phyloP scores from a whole-genome alignment of 2,329 filamentous ascomycete species.

The Ascochyta koolunga region DNA sequence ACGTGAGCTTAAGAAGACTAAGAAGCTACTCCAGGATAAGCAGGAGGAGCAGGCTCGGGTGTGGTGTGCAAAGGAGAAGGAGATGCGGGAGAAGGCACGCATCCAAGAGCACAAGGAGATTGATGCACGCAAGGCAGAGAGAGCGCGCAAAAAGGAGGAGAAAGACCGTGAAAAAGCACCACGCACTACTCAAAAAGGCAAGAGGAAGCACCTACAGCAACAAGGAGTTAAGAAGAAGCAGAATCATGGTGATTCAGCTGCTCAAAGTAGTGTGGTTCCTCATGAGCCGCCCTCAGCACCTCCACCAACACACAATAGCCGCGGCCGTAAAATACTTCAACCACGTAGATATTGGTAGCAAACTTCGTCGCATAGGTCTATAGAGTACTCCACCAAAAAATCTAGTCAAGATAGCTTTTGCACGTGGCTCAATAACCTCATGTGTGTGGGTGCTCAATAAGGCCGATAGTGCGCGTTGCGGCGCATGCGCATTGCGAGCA shows the following conservation, averaged over 20 bases:
- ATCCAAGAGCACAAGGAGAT: too few relatives aligned
- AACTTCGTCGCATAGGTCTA: not conserved
- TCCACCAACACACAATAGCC: not conserved
- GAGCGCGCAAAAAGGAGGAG: not conserved
- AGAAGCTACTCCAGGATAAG: too few relatives aligned
- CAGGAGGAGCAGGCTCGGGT: too few relatives aligned
- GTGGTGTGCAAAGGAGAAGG: too few relatives aligned
- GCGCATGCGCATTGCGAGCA: too few relatives aligned
- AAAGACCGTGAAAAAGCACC: not conserved
- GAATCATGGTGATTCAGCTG: conserved; percentile 1
- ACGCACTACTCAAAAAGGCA: conserved; percentile 1
- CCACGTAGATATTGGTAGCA: not conserved
- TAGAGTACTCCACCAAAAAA: not conserved
- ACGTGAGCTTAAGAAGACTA: too few relatives aligned
- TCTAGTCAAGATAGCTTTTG: not conserved
- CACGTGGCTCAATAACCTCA: not conserved
- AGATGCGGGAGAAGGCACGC: too few relatives aligned
- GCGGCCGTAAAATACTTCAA: not conserved
- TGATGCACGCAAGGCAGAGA: conserved; percentile 1
- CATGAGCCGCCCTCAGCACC: not conserved
- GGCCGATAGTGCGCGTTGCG: too few relatives aligned
- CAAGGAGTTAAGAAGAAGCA: conserved; percentile 3
- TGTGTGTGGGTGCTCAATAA: not conserved
- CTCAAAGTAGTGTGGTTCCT: conserved; percentile 1
- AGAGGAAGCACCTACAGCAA: not conserved